phyloP scores from a whole-genome alignment of 225 moss, liverwort and hornwort species.

The Polytrichum commune region DNA sequence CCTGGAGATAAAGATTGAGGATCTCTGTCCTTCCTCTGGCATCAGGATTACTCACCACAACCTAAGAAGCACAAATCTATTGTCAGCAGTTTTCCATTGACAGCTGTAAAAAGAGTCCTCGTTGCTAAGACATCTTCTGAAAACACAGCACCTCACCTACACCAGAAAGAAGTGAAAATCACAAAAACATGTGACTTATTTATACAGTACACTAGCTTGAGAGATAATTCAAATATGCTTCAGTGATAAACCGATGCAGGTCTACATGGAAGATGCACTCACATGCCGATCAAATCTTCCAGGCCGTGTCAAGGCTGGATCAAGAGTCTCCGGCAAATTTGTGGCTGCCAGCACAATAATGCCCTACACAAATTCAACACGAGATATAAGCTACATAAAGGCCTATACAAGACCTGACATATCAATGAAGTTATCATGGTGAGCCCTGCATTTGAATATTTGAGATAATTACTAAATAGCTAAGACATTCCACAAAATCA shows the following conservation, averaged over 20 bases:
- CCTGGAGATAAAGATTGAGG: conserved; percentile 89
- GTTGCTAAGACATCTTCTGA: no score
- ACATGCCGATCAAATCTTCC: conserved; percentile 99
- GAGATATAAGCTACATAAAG: conserved; percentile 8
- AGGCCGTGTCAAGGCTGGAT: conserved; percentile 93
- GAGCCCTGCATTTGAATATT: background rate
- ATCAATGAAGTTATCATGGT: background rate
- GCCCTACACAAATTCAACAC: conserved; percentile 50
- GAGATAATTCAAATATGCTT: no score
- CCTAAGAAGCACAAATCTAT: conserved; percentile 35
- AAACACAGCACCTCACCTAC: no score
- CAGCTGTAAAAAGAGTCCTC: no score
- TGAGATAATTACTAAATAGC: conserved; percentile 1
- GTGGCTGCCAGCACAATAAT: conserved; percentile 97
- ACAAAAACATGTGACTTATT: no score
- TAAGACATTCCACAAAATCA: conserved; percentile 2
- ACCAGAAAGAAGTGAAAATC: no score
- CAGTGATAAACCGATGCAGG: no score
- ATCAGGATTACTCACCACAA: conserved; percentile 96
- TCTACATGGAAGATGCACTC: conserved; percentile 21
- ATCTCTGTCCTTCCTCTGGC: conserved; percentile 95
- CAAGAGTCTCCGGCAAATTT: conserved; percentile 95
- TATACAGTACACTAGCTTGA: no score
- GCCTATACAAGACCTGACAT: background rate
- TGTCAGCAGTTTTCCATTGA: no score